Evolutionary conservation across 108 stramenopile species (phyloP).

Genomic region (Cyclotella cryptica): DNA sequence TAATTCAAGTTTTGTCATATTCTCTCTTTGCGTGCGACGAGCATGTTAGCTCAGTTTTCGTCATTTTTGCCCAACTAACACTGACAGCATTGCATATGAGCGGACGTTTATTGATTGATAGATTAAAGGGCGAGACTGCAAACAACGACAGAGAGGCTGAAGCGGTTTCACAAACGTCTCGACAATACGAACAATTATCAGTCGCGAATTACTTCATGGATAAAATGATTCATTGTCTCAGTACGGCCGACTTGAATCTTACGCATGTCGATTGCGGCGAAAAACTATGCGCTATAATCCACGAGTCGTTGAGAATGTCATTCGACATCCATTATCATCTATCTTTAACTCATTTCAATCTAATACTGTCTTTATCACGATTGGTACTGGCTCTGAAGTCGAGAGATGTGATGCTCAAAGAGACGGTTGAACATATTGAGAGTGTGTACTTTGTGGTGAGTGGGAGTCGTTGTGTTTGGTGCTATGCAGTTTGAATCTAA

Average conservation of each 20-base stretch:
- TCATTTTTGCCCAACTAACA: conserved; percentile 27
- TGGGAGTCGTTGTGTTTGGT: background rate
- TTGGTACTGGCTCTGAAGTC: conserved; percentile 26
- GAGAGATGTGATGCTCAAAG: background rate
- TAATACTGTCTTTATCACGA: conserved; percentile 34
- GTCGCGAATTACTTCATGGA: conserved; percentile 47
- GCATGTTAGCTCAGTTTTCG: conserved; percentile 25
- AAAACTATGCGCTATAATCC: conserved; percentile 9
- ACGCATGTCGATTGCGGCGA: conserved; percentile 3
- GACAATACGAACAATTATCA: conserved; percentile 8
- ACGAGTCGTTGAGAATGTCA: background rate
- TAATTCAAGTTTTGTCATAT: conserved; percentile 39
- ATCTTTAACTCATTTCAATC: conserved; percentile 7
- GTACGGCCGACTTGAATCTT: background rate
- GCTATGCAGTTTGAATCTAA: background rate
- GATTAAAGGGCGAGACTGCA: background rate
- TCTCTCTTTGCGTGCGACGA: conserved; percentile 40
- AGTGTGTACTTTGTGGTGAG: conserved; percentile 36
- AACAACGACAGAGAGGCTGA: background rate
- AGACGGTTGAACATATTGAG: conserved; percentile 6
- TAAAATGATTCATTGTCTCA: conserved; percentile 35
- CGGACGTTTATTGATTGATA: conserved; percentile 14
- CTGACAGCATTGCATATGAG: conserved; percentile 31
- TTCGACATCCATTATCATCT: background rate
- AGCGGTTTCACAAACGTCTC: background rate